These are phyloP conservation scores for Globisporangium recalcitrans DNA, from an alignment of 352 stramenopile genomes.

Conservation along the genomic window DNA sequence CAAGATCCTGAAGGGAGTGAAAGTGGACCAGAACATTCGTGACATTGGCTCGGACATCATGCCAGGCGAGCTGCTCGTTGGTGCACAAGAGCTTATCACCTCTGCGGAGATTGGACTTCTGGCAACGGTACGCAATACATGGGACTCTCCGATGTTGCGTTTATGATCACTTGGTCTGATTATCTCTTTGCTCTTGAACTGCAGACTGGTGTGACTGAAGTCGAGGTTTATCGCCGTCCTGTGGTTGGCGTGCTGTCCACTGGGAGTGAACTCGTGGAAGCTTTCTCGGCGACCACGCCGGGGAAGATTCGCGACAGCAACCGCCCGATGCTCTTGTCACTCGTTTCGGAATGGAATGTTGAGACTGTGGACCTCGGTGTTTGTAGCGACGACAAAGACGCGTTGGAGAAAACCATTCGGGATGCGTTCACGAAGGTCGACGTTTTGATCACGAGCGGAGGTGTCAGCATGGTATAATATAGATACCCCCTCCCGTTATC, in stretches of 20 bases:
- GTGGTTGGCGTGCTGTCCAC: conserved; percentile 93
- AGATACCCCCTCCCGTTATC: no score
- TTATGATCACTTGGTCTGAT: no score
- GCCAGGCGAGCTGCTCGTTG: conserved; percentile 69
- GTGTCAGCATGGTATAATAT: conserved; percentile 87
- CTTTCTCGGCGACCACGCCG: conserved; percentile 29
- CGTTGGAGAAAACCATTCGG: conserved; percentile 40
- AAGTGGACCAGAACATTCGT: conserved; percentile 72
- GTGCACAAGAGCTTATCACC: conserved; percentile 64
- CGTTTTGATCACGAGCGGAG: conserved; percentile 94
- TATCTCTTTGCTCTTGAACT: no score
- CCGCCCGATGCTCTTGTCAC: conserved; percentile 86
- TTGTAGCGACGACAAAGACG: conserved; percentile 60
- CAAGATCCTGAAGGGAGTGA: conserved; percentile 59
- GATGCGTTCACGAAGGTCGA: conserved; percentile 61
- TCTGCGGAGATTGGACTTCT: conserved; percentile 90
- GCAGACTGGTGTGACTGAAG: conserved; percentile 61
- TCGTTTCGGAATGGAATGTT: conserved; percentile 43
- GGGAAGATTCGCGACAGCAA: conserved; percentile 95
- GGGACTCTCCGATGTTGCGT: neutral
- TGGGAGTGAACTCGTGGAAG: conserved; percentile 90
- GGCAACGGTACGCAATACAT: conserved; percentile 59
- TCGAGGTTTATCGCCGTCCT: conserved; percentile 68
- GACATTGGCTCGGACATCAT: conserved; percentile 90
- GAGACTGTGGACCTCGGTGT: conserved; percentile 66